Percentiles rank a stretch among this genome's conserved stretches.
Conservation (phyloP, 192 early-diverging fungal species). For the Backusella morwellensis region DNA sequence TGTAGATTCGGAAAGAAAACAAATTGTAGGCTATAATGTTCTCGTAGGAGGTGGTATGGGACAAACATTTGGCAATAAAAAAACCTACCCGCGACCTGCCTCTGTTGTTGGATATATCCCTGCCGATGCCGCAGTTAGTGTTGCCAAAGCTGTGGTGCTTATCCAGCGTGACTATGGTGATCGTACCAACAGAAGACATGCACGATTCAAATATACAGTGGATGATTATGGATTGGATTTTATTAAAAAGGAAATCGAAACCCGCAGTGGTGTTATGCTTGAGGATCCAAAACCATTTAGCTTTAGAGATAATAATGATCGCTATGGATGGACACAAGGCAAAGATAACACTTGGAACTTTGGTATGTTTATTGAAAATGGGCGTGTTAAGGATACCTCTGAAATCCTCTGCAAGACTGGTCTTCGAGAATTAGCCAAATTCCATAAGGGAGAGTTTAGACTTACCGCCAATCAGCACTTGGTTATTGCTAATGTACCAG, state of each 20-base stretch:
- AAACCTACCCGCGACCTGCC: slow-evolving; percentile 88
- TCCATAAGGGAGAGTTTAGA: slow-evolving; percentile 77
- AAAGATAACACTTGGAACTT: slow-evolving; percentile 67
- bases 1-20: slow-evolving; percentile 59
- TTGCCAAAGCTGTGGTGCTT: slow-evolving; percentile 84
- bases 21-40: slow-evolving; percentile 88
- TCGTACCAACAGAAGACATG: slow-evolving; percentile 94
- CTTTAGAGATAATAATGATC: slow-evolving; percentile 87
- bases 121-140: slow-evolving; percentile 70
- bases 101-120: slow-evolving; percentile 77
- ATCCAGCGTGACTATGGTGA: slow-evolving; percentile 93
- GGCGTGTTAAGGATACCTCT: slow-evolving; percentile 82
- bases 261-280: slow-evolving; percentile 72
- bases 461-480: slow-evolving; percentile 93
- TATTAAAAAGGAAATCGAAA: slow-evolving; percentile 85
- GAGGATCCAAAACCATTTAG: slow-evolving; percentile 66
- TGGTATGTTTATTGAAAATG: slow-evolving; percentile 90
- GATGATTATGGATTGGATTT: slow-evolving; percentile 90
- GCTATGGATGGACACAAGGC: slow-evolving; percentile 86
- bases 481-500: slow-evolving; percentile 74
- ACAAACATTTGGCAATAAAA: slow-evolving; percentile 96
- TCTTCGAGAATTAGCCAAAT: slow-evolving; percentile 73
- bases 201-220: slow-evolving; percentile 96
- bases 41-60: slow-evolving; percentile 97
- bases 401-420: slow-evolving; percentile 70